Evolutionary conservation across 257 asterid genomes (phyloP).

Genomic region (Thymus mandschuricus): DNA sequence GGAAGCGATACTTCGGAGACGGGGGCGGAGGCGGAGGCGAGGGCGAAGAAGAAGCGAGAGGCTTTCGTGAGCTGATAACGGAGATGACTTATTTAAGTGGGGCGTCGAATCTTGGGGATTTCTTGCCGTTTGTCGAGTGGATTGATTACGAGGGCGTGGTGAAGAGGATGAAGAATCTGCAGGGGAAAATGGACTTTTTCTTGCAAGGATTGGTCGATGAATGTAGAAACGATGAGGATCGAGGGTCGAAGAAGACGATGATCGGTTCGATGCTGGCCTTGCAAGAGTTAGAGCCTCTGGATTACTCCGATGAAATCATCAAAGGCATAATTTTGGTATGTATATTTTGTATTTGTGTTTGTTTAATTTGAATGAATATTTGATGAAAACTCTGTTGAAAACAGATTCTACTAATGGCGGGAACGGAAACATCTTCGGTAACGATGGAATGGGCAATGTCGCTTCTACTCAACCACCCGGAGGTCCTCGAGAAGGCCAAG

Average conservation of each 20-base stretch:
- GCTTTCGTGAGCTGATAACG: neutral
- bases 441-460: constrained; percentile 58
- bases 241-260: neutral
- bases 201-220: constrained; percentile 34
- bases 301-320: constrained; percentile 34
- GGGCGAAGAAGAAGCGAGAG: neutral
- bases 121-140: constrained; percentile 32
- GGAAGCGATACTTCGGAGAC: constrained; percentile 28
- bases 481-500: constrained; percentile 25
- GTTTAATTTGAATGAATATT: no score
- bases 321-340: constrained; percentile 38
- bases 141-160: constrained; percentile 22
- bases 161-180: constrained; percentile 22
- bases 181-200: constrained; percentile 18
- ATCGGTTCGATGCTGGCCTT: constrained; percentile 22
- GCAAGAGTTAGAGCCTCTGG: constrained; percentile 14
- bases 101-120: constrained; percentile 29
- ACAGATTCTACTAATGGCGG: constrained; percentile 48
- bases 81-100: constrained; percentile 9
- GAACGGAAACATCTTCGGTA: constrained; percentile 43
- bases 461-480: constrained; percentile 42
- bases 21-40: constrained; percentile 7
- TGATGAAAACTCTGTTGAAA: neutral
- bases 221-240: neutral
- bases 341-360: neutral